A percentile compares a stretch with the other conserved stretches of the same genome.
These are phyloP conservation scores for Eragrostis nindensis DNA, from an alignment of 176 grass and related monocot species.

Conservation along the genomic window DNA sequence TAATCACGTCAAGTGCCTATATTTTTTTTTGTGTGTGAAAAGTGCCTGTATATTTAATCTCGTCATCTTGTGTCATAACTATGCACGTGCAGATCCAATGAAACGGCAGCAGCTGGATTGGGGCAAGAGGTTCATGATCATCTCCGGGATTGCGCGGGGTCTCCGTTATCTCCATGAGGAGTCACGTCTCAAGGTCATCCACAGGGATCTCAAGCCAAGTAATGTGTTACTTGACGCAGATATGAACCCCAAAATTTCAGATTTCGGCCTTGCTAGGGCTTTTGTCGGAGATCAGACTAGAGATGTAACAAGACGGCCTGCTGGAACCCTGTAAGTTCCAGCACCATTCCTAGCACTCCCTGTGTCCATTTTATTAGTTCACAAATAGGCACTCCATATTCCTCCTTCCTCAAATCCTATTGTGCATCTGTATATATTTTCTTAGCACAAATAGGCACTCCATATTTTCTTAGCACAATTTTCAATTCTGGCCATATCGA, in stretches of 20 bases:
- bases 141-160: slow-evolving; percentile 37
- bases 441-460: no score
- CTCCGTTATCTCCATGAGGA: slow-evolving; percentile 60
- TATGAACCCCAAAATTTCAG: slow-evolving; percentile 56
- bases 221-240: slow-evolving; percentile 39
- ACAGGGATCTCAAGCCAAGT: slow-evolving; percentile 52
- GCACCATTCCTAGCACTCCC: no score
- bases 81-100: neutral
- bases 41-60: no score
- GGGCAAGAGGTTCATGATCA: slow-evolving; percentile 34
- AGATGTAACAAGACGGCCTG: slow-evolving; percentile 19
- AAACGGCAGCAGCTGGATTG: slow-evolving; percentile 34
- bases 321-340: slow-evolving; percentile 46
- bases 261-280: slow-evolving; percentile 47
- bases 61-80: no score
- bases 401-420: no score
- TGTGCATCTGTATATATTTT: no score
- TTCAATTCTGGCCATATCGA: no score
- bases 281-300: slow-evolving; percentile 28
- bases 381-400: no score
- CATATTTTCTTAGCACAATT: no score
- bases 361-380: neutral
- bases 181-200: slow-evolving; percentile 47
- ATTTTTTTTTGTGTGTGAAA: no score
- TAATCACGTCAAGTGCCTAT: no score